phyloP scores from a whole-genome alignment of 148 eudicot species.

The Drosera capensis region DNA sequence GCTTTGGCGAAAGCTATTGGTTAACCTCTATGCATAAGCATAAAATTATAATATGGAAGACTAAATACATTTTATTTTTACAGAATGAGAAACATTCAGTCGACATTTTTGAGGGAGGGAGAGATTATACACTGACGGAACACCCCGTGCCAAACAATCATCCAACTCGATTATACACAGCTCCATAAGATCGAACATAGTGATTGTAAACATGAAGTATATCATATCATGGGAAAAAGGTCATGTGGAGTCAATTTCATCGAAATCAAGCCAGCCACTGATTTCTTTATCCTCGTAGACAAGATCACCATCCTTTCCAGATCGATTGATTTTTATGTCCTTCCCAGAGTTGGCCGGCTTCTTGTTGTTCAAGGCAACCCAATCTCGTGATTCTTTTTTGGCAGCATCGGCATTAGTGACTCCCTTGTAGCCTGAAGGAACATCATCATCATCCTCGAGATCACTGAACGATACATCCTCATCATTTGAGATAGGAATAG shows the following conservation, averaged over 20 bases:
- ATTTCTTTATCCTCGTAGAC: slow-evolving; percentile 29
- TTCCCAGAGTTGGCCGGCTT: slow-evolving; percentile 18
- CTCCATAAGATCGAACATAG: too few relatives aligned
- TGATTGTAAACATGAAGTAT: too few relatives aligned
- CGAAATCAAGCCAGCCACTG: slow-evolving; percentile 46
- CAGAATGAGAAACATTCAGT: too few relatives aligned
- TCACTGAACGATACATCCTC: slow-evolving; percentile 94
- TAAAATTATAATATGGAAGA: too few relatives aligned
- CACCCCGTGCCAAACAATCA: too few relatives aligned
- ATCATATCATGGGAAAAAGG: too few relatives aligned
- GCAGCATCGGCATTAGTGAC: slow-evolving; percentile 25
- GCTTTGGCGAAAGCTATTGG: too few relatives aligned
- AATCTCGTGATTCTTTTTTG: slow-evolving; percentile 33
- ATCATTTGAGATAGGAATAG: slow-evolving; percentile 39
- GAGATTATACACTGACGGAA: too few relatives aligned
- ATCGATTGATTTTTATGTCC: slow-evolving; percentile 5
- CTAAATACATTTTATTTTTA: too few relatives aligned
- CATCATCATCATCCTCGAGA: slow-evolving; percentile 73
- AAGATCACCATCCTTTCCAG: slow-evolving; percentile 8
- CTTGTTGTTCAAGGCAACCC: slow-evolving; percentile 32
- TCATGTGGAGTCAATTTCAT: slow-evolving; percentile 40
- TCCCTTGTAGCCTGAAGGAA: slow-evolving; percentile 34
- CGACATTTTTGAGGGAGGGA: too few relatives aligned
- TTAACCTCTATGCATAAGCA: too few relatives aligned
- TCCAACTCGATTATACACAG: too few relatives aligned